Base-by-base conservation (phyloP, 306 rosid genomes). In the Gillenia trifoliata region DNA sequence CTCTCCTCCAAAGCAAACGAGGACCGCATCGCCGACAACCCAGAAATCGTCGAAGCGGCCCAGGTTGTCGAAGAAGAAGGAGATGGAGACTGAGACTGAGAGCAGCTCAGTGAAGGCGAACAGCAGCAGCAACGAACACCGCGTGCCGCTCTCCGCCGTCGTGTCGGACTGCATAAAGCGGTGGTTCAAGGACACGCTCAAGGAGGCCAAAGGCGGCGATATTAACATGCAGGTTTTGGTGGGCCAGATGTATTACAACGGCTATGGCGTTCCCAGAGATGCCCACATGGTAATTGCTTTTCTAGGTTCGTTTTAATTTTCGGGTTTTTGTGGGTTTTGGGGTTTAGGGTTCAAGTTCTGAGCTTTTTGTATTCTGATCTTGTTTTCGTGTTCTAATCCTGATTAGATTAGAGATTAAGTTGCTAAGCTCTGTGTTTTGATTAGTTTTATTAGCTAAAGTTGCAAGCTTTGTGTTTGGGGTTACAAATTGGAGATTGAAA, bases 161-260 rank as follows among this genome's bases (percentile, higher is more conserved):
- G 99, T 94, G 54, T 82, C 89, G 25, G 99, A 94, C 74, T 94
- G 99, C 74, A 92, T 87, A 66, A 86, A 90, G 70, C 88, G 96
- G 84, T 92, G 99, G 99, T 94, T 94, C 72, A 92, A 86, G 71
- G 96, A 94, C 70, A 75, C 95, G 66, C 83, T 94, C 5, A 94
- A 86, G 75, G 96, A 94, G 72, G 99, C 99, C 54, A 94, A 87
- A 81, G 81, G 80, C 1, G 97, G 99, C 20, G 96, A 94, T 41
- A 80, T 92, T 23, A 94, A 92, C 79, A 94, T 94, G 99, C 97
- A 94, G 87, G 86, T 94, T 47, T 82, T 92, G 88, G 89, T 92
- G 25, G 96, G 91, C 52, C 97, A 94, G 91, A 94, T 94, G 99
- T 94, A 92, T 75, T 87, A 64, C 54, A 89, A 81, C 72, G 99